A percentile compares a stretch with the other conserved stretches of the same genome.
Evolutionary conservation across 805 yeast species (phyloP).

Genomic region (Candida nitratophila): DNA sequence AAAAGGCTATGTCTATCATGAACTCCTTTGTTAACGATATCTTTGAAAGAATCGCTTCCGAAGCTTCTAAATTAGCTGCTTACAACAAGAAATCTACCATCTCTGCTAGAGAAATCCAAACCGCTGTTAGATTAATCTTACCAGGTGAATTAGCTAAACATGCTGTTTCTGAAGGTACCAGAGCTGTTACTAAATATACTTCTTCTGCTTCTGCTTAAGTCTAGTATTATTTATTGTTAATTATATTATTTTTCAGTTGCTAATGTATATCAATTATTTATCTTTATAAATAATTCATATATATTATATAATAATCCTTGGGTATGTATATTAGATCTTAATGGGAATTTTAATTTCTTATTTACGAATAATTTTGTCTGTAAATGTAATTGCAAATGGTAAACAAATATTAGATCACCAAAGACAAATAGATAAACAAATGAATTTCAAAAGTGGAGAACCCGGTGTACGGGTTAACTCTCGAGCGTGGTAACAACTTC

Average conservation of each 20-base stretch:
- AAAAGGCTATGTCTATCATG: constrained; percentile 97
- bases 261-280: constrained; percentile 9
- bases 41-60: constrained; percentile 96
- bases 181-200: constrained; percentile 96
- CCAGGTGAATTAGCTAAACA: constrained; percentile 99
- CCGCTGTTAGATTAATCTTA: constrained; percentile 95
- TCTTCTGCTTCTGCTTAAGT: constrained; percentile 42
- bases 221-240: constrained; percentile 4
- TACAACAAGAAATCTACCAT: constrained; percentile 98
- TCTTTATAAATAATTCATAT: background rate
- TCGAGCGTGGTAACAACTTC: too few relatives aligned
- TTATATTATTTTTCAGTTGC: constrained; percentile 10
- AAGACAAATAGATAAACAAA: too few relatives aligned
- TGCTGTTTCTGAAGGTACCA: constrained; percentile 97
- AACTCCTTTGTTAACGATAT: constrained; percentile 97
- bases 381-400: too few relatives aligned
- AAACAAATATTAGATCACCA: too few relatives aligned
- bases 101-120: constrained; percentile 97
- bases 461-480: too few relatives aligned
- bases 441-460: too few relatives aligned
- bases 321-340: constrained; percentile 27
- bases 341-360: constrained; percentile 13
- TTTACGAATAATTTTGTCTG: background rate
- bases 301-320: constrained; percentile 5
- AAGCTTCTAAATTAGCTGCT: constrained; percentile 97